Conservation (phyloP, 495 filamentous ascomycete genomes). For the Trichoderma virens region DNA sequence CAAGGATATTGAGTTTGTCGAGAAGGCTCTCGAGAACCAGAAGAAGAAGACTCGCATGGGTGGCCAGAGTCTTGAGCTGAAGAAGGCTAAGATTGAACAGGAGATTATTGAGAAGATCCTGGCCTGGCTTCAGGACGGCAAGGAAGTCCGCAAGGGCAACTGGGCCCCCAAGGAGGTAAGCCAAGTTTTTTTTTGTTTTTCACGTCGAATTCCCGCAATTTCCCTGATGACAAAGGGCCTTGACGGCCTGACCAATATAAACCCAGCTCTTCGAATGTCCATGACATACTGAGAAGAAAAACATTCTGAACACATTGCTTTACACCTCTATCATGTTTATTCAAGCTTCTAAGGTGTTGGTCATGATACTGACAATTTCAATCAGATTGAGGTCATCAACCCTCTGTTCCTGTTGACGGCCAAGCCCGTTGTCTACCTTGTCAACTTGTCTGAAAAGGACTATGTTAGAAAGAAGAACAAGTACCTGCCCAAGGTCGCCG, state of each 20-base stretch:
- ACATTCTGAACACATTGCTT: slow-evolving; percentile 39
- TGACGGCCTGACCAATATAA: slow-evolving; percentile 76
- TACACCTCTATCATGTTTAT: background rate
- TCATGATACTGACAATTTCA: background rate
- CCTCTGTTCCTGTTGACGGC: slow-evolving; percentile 89
- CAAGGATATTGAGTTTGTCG: slow-evolving; percentile 98
- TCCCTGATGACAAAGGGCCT: slow-evolving; percentile 96
- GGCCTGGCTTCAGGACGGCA: slow-evolving; percentile 70
- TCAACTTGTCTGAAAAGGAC: slow-evolving; percentile 95
- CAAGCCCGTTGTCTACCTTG: slow-evolving; percentile 94
- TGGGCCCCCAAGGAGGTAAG: slow-evolving; percentile 96
- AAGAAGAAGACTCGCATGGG: slow-evolving; percentile 91
- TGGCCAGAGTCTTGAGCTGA: slow-evolving; percentile 95
- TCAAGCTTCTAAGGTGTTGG: background rate
- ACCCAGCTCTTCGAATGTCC: slow-evolving; percentile 99
- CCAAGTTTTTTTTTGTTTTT: slow-evolving; percentile 20
- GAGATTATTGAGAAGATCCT: slow-evolving; percentile 85
- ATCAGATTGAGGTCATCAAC: slow-evolving; percentile 94
- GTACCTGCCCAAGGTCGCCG: slow-evolving; percentile 83
- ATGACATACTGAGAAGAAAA: slow-evolving; percentile 76
- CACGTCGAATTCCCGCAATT: slow-evolving; percentile 19
- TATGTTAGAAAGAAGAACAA: slow-evolving; percentile 99
- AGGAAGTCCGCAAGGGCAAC: slow-evolving; percentile 83
- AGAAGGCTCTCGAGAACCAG: slow-evolving; percentile 84
- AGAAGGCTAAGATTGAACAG: slow-evolving; percentile 93